phyloP scores from a whole-genome alignment of 2,329 filamentous ascomycete genomes.

The Sporothrix euskadiensis region DNA sequence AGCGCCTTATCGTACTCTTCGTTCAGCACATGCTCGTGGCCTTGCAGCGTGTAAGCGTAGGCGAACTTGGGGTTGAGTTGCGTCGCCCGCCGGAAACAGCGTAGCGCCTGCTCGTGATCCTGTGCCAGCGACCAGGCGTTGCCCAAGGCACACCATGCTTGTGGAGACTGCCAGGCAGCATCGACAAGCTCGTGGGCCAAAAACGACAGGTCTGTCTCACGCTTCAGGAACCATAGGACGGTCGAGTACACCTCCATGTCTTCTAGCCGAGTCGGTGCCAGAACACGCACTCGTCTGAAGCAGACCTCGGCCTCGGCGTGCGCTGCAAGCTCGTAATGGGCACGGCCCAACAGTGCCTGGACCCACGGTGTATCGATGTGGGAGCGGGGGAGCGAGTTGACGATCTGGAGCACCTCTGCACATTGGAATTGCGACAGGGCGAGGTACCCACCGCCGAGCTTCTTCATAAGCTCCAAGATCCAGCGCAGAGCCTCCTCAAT shows the following conservation, averaged over 20 bases:
- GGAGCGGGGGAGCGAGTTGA: conserved; percentile 66
- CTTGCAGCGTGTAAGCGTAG: conserved; percentile 93
- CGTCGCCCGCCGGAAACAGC: conserved; percentile 91
- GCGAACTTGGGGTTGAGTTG: conserved; percentile 88
- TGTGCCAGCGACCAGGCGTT: conserved; percentile 92
- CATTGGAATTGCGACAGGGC: conserved; percentile 77
- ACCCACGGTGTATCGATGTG: conserved; percentile 95
- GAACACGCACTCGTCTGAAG: conserved; percentile 74
- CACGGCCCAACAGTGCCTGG: conserved; percentile 83
- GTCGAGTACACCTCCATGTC: conserved; percentile 99
- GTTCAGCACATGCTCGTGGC: conserved; percentile 92
- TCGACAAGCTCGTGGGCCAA: conserved; percentile 89
- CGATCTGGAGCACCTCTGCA: conserved; percentile 71
- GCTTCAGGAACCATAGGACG: conserved; percentile 96
- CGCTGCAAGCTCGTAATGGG: conserved; percentile 84
- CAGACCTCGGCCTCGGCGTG: conserved; percentile 85
- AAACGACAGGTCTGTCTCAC: conserved; percentile 87
- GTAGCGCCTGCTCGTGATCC: conserved; percentile 91
- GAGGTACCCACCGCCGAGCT: conserved; percentile 78
- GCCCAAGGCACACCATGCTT: conserved; percentile 93
- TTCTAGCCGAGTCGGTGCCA: conserved; percentile 79
- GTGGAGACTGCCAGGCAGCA: conserved; percentile 80
- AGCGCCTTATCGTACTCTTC: conserved; percentile 97
- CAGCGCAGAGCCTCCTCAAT: conserved; percentile 74
- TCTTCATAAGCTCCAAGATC: conserved; percentile 77